Evolutionary conservation across 208 protist species (phyloP), one percentile per base, ranked within the genome.

Genomic region (Trypanosoma avium): DNA sequence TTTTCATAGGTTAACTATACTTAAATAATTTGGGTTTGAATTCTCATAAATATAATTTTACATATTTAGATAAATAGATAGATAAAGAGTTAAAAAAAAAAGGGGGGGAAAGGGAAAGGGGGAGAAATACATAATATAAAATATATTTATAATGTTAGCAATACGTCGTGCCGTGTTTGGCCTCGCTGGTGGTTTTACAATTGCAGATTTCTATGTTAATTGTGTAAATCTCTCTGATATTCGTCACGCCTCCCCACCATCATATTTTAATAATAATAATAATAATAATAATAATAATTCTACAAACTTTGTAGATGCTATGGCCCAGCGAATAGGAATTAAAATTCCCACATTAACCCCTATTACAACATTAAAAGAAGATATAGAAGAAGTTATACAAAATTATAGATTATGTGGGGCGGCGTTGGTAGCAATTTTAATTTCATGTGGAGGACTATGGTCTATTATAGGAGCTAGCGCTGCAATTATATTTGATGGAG

Each of bases 401-500:
- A 54, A 40, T 3, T 69, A 88, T 67, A 59, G 24, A 22, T 55
- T 52, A 10, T 4, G 65, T 15, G 52, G 66, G 10, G 43, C 68
- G 1, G 29, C 48, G 5, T 21, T 73, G 9, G 45, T 82, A 10
- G 48, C 50, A 10, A 15, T 61, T 6, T 21, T 81, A 6, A 38
- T 92, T 12, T 65, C 71, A 1, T 83, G 67, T 50, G 86, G 86
- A 10, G 82, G 86, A 48, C 24, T 73, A 6, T 73, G 67, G 29
- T 70, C 81, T 26, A 38, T 88, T 6, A 13, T 77, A 6, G 85
- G 85, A 1, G 73, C 71, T 5, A 17, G 17, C n/a, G 60, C 64
- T 13, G 70, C 65, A 19, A 29, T 79, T 19, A 61, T 38, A 9
- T 69, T 78, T 57, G 63, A 66, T 30, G 70, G 71, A 13, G 65